These are phyloP conservation scores for Pythium biforme DNA, from an alignment of 352 stramenopile species.

Conservation along the genomic window DNA sequence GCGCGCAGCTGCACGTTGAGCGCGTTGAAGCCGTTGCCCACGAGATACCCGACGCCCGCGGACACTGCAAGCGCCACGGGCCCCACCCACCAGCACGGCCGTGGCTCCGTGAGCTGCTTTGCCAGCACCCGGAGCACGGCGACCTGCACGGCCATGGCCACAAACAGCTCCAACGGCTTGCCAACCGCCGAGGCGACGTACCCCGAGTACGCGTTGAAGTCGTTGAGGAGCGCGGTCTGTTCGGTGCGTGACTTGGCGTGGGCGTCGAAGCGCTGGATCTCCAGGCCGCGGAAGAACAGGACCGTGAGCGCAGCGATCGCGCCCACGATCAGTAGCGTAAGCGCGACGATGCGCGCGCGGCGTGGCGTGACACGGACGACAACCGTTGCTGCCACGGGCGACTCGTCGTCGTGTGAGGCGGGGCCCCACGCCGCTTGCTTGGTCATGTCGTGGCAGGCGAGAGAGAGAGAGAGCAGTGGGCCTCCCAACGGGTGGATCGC, in stretches of 20 bases:
- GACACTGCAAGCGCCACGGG: neutral
- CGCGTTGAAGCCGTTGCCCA: slow-evolving; percentile 16
- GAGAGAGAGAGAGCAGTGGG: too few relatives aligned
- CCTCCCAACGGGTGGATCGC: too few relatives aligned
- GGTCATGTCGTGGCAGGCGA: too few relatives aligned
- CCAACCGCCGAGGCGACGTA: slow-evolving; percentile 4
- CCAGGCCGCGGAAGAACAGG: neutral
- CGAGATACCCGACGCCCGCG: slow-evolving; percentile 3
- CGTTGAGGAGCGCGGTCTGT: neutral
- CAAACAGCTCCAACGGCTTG: slow-evolving; percentile 11
- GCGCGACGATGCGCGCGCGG: too few relatives aligned
- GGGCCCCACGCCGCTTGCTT: too few relatives aligned
- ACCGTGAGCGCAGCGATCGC: neutral
- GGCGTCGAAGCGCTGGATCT: slow-evolving; percentile 1
- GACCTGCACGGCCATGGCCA: neutral
- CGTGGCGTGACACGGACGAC: too few relatives aligned
- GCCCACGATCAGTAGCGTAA: too few relatives aligned
- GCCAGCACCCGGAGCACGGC: slow-evolving; percentile 3
- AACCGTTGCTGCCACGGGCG: too few relatives aligned
- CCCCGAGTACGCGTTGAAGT: slow-evolving; percentile 15
- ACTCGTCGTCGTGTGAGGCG: too few relatives aligned
- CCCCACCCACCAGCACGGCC: neutral
- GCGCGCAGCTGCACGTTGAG: slow-evolving; percentile 14
- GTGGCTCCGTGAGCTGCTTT: neutral
- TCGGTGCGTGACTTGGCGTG: neutral